A percentile compares a stretch with the other conserved stretches of the same genome.
Conservation (phyloP, 2,329 filamentous ascomycete species). For the Sporothrix brunneoviolacea region DNA sequence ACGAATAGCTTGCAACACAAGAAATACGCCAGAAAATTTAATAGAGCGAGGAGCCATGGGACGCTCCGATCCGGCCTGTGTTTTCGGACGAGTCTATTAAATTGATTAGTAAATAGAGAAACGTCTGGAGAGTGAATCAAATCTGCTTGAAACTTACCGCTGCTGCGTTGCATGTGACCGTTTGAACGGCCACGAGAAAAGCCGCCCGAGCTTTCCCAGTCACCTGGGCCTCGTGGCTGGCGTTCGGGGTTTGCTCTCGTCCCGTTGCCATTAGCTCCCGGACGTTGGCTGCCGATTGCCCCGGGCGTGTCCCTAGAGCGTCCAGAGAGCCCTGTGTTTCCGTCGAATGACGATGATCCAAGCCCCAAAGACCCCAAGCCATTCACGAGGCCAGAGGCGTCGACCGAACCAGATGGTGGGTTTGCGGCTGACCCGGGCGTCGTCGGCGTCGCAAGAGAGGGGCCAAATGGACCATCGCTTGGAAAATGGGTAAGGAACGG, state of each 20-base stretch:
- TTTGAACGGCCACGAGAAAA: constrained; percentile 52
- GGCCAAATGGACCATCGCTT: constrained; percentile 28
- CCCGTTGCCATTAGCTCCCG: constrained; percentile 40
- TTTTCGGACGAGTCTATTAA: constrained; percentile 18
- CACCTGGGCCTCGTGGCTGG: constrained; percentile 56
- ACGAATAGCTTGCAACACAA: not conserved
- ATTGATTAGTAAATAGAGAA: constrained; percentile 4
- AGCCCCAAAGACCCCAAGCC: constrained; percentile 46
- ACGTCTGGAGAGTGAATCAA: not conserved
- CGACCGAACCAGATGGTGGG: constrained; percentile 20
- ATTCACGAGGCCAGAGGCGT: constrained; percentile 35
- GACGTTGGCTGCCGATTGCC: constrained; percentile 60
- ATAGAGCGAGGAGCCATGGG: constrained; percentile 9
- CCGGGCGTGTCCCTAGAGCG: constrained; percentile 46
- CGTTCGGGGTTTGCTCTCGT: constrained; percentile 47
- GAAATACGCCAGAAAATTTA: not conserved
- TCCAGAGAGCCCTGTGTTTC: constrained; percentile 27
- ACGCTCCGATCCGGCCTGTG: constrained; percentile 5
- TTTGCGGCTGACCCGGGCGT: constrained; percentile 27
- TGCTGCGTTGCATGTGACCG: constrained; percentile 56
- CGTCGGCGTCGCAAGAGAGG: constrained; percentile 32
- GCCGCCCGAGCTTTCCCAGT: constrained; percentile 49
- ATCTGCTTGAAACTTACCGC: constrained; percentile 36
- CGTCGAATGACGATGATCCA: constrained; percentile 40
- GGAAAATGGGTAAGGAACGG: constrained; percentile 43